A percentile compares a stretch with the other conserved stretches of the same genome.
phyloP scores from a whole-genome alignment of 148 eudicot species.

The Vaccinium myrtillus region DNA sequence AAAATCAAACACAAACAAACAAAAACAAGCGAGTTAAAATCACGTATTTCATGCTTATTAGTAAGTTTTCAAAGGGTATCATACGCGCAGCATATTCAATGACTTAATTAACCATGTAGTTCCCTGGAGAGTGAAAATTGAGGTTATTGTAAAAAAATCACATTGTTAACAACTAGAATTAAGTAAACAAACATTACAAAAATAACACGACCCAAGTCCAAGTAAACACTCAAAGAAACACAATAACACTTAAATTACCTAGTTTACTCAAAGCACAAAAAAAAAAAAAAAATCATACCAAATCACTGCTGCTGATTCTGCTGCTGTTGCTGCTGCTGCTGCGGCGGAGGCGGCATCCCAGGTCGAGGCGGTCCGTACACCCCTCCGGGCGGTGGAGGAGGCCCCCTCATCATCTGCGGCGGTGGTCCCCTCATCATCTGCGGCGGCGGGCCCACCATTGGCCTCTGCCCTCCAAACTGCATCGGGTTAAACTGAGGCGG shows the following conservation, averaged over 20 bases:
- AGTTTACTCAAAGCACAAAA: background rate
- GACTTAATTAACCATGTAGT: background rate
- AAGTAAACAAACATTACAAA: background rate
- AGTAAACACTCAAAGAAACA: background rate
- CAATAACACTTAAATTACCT: background rate
- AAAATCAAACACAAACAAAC: background rate
- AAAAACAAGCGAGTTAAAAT: background rate
- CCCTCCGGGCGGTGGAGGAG: slow-evolving; percentile 35
- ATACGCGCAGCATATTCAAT: background rate
- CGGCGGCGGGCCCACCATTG: slow-evolving; percentile 48
- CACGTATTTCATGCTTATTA: background rate
- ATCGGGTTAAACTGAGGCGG: slow-evolving; percentile 40
- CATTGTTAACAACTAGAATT: background rate
- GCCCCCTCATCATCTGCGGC: slow-evolving; percentile 46
- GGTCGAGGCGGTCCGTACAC: slow-evolving; percentile 41
- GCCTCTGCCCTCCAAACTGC: slow-evolving; percentile 57
- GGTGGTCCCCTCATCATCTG: slow-evolving; percentile 51
- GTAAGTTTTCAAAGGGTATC: background rate
- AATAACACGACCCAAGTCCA: background rate
- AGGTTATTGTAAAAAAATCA: background rate
- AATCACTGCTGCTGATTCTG: slow-evolving; percentile 36
- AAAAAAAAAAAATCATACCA: slow-evolving; percentile 13
- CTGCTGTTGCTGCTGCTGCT: slow-evolving; percentile 26
- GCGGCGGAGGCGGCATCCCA: slow-evolving; percentile 42
- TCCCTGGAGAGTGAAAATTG: background rate